Evolutionary conservation across 129 eudicot species (phyloP), one percentile per base, ranked within the genome.

Genomic region (Erigeron canadensis): DNA sequence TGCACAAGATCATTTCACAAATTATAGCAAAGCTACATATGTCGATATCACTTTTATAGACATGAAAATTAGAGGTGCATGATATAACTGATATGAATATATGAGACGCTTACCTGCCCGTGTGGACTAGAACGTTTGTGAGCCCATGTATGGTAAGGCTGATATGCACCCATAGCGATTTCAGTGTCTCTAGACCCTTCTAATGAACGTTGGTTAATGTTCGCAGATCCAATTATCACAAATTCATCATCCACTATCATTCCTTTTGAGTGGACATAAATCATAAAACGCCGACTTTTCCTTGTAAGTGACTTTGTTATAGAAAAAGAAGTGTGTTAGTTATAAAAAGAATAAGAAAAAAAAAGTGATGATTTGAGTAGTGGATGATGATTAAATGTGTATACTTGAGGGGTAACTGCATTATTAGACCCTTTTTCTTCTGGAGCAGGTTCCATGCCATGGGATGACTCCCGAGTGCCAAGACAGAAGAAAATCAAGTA

Each of bases 131-230:
- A 69, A 46, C 44, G 81, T 72, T 79, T 83, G 66, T 67, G 65
- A 15, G 84, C 98, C 98, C 98, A 93, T 7, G 96, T 87, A 80
- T 93, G 77, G 55, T 70, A 67, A 43, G 98, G 98, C 77, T 93
- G 96, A 84, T 93, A 93, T 37, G 96, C 98, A 46, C 98, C 98
- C 98, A 93, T 89, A 4, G 96, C 95, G 7, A 89, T 89, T 74
- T 93, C 96, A 68, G 95, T 93, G 78, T 93, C 98, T 67, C 96
- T 80, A 34, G 98, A 87, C 39, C 98, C 98, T 79, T 93, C 98
- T 64, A 93, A 74, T 21, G 98, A 93, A 6, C 96, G 89, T 74
- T 93, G 98, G 70, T 93, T 93, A 63, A 93, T 93, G 83, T 93
- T 93, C 67, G 98, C 98, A 21, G 98, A 93, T 8, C 98, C 98